Percentiles rank a stretch among this genome's conserved stretches.
These are phyloP conservation scores for Immersiporthe knoxdaviesiana DNA, from an alignment of 2,329 filamentous ascomycete species.

Conservation along the genomic window DNA sequence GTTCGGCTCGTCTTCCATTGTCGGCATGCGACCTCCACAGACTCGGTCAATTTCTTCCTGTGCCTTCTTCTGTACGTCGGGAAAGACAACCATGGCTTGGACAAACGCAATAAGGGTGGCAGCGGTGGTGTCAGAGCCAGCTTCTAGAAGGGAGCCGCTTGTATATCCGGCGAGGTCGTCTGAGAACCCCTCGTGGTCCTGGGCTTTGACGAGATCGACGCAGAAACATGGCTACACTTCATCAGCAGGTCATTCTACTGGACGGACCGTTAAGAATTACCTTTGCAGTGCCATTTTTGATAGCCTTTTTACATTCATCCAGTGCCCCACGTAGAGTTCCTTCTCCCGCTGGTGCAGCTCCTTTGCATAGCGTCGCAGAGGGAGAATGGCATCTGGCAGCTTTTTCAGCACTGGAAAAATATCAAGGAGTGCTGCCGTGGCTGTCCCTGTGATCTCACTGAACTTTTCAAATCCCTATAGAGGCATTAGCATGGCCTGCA, in stretches of 20 bases:
- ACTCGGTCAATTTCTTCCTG: conserved; percentile 47
- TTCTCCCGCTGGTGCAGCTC: conserved; percentile 48
- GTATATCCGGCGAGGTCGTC: conserved; percentile 42
- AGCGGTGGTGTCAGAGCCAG: conserved; percentile 49
- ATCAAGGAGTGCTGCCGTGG: conserved; percentile 48
- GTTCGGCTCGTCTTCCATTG: conserved; percentile 41
- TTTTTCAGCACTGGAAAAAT: conserved; percentile 48
- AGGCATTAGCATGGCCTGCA: not conserved
- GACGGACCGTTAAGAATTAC: not conserved
- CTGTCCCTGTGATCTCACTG: conserved; percentile 41
- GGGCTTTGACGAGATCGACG: conserved; percentile 33
- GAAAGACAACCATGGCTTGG: conserved; percentile 50
- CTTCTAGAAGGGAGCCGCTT: conserved; percentile 43
- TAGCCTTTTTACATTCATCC: conserved; percentile 44
- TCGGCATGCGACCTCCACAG: conserved; percentile 46
- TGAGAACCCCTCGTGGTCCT: conserved; percentile 33
- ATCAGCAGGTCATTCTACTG: not conserved
- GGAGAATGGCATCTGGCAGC: conserved; percentile 48
- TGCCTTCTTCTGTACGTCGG: conserved; percentile 45
- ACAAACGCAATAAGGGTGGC: conserved; percentile 47
- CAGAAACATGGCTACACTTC: conserved; percentile 36
- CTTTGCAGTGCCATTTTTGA: conserved; percentile 36
- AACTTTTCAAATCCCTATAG: conserved; percentile 22
- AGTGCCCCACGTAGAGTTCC: conserved; percentile 46
- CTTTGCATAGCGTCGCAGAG: conserved; percentile 44